These are phyloP conservation scores for Penicillium nucicola DNA, from an alignment of 495 filamentous ascomycete species.

Conservation along the genomic window DNA sequence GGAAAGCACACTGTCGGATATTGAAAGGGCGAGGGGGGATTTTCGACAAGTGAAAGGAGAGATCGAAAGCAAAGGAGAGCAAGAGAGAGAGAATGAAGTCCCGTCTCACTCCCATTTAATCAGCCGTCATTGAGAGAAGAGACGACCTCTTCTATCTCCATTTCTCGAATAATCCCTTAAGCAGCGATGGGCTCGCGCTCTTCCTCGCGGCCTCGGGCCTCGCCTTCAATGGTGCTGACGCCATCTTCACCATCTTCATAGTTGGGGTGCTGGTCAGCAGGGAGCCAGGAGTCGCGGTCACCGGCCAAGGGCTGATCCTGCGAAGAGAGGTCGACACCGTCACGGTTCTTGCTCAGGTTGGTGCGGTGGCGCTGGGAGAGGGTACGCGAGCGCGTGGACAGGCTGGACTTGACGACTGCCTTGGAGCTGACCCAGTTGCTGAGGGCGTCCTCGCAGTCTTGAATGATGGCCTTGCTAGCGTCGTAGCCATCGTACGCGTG, in stretches of 20 bases:
- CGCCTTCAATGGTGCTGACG: slow-evolving; percentile 50
- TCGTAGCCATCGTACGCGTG: slow-evolving; percentile 97
- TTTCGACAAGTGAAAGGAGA: slow-evolving; percentile 1
- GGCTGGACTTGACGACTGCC: slow-evolving; percentile 78
- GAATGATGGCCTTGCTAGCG: slow-evolving; percentile 97
- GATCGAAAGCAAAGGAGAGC: not conserved
- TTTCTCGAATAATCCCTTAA: slow-evolving; percentile 11
- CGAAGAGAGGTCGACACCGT: slow-evolving; percentile 71
- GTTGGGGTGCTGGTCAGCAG: slow-evolving; percentile 70
- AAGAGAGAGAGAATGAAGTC: not conserved
- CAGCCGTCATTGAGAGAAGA: slow-evolving; percentile 15
- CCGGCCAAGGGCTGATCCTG: slow-evolving; percentile 79
- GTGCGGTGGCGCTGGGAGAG: slow-evolving; percentile 80
- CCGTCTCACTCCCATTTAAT: not conserved
- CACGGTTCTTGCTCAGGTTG: slow-evolving; percentile 53
- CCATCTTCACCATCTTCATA: slow-evolving; percentile 59
- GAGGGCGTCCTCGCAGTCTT: slow-evolving; percentile 95
- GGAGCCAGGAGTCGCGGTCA: slow-evolving; percentile 86
- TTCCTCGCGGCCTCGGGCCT: slow-evolving; percentile 59
- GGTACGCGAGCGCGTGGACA: slow-evolving; percentile 79
- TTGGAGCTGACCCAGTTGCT: slow-evolving; percentile 94
- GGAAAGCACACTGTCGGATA: not conserved
- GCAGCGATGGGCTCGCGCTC: slow-evolving; percentile 45
- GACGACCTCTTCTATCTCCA: not conserved
- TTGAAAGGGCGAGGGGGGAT: not conserved